Base-by-base conservation (phyloP, 257 asterid species). In the Penstemon davidsonii region DNA sequence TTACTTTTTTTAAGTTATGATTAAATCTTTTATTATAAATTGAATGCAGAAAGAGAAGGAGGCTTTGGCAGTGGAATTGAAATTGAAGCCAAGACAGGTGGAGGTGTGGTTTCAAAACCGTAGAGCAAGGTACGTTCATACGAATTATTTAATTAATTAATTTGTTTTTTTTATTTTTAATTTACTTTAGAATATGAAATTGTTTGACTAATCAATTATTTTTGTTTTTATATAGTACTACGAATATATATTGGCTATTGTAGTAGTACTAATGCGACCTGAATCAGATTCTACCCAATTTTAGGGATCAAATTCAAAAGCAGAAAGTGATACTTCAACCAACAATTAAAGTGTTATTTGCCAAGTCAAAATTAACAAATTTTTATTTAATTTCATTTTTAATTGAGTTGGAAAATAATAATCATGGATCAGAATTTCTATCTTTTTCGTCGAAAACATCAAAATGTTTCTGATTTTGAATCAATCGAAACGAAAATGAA, bases 61-160 rank as follows among this genome's bases (percentile, higher is more conserved):
- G 75, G 74, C n/a, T 39, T 79, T 90, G 80, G 96, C 97, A 13
- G 72, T 62, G 68, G 83, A 78, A 63, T 75, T 90, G 72, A 81
- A 75, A 54, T 76, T 87, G 40, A 90, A 81, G 87, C 83, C 87
- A 36, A 79, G 97, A 71, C 97, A 90, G 73, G 97, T 90, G 18
- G 97, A 90, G 82, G 97, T 90, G 46, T 90, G 97, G 97, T 90
- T 87, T 84, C 97, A 90, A 79, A 90, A 90, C 84, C 96, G 94
- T 55, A 81, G 97, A 79, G 97, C 97, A 82, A 90, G 97, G 97
- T 90, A 82, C 49, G n/a, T 57, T 13, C 7, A 19, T 18, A n/a
- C 2, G 37, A 46, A 7, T 46, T 46, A 8, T 8, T 46, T 46
- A 7, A 3, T 46, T 46, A 7, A 3, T 46, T 6, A n/a, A 6